Conservation (phyloP, 2,329 filamentous ascomycete genomes). For the Botrytis hyacinthi region DNA sequence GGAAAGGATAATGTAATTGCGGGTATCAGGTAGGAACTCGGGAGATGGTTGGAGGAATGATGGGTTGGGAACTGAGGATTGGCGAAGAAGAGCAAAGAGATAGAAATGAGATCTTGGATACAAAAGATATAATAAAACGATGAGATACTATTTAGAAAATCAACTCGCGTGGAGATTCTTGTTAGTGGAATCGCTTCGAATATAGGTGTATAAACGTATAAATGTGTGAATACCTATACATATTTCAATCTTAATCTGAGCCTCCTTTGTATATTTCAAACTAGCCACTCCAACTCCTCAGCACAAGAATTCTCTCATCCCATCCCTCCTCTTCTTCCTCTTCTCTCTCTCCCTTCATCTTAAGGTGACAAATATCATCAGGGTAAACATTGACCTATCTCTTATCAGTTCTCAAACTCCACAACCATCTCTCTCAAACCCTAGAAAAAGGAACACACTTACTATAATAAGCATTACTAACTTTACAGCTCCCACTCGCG, state of each 20-base stretch:
- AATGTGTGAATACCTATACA: background rate
- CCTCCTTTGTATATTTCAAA: background rate
- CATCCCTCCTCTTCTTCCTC: too few relatives aligned
- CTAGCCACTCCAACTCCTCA: background rate
- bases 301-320: background rate
- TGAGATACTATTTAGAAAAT: background rate
- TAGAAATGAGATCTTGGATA: background rate
- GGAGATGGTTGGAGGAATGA: too few relatives aligned
- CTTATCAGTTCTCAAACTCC: background rate
- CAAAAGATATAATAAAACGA: background rate
- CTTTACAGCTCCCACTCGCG: conserved; percentile 26
- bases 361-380: background rate
- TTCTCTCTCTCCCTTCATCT: background rate
- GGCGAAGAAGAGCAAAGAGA: too few relatives aligned
- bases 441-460: background rate
- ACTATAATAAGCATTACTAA: conserved; percentile 28
- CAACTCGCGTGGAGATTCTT: fast-evolving
- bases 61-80: too few relatives aligned
- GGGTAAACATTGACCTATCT: background rate
- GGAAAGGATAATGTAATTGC: too few relatives aligned
- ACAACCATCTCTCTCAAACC: background rate
- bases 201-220: background rate
- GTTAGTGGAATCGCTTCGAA: background rate
- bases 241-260: background rate
- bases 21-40: too few relatives aligned